Conservation (phyloP, 768 basidiomycete genomes). For the Heimioporus sp. region DNA sequence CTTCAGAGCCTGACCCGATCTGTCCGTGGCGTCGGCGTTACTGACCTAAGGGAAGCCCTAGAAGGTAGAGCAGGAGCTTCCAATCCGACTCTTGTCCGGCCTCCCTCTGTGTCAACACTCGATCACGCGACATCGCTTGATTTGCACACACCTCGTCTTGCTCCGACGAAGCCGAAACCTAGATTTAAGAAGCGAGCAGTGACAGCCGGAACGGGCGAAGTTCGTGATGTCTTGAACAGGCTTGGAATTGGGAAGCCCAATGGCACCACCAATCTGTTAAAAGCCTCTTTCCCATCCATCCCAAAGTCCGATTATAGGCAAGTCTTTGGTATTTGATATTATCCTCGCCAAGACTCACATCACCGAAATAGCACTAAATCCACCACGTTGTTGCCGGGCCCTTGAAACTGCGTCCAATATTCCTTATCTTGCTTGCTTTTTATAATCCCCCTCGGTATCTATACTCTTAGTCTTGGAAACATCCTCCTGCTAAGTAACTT, state of each 20-base stretch:
- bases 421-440: slow-evolving; percentile 8
- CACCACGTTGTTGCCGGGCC: slow-evolving; percentile 8
- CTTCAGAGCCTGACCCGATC: slow-evolving; percentile 81
- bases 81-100: slow-evolving; percentile 64
- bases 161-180: slow-evolving; percentile 52
- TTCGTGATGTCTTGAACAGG: slow-evolving; percentile 76
- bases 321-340: slow-evolving; percentile 9
- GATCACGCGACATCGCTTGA: slow-evolving; percentile 59
- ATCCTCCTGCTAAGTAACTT: slow-evolving; percentile 19
- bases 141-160: slow-evolving; percentile 40
- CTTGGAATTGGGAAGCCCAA: slow-evolving; percentile 79
- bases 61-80: slow-evolving; percentile 85
- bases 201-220: slow-evolving; percentile 61
- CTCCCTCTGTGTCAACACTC: slow-evolving; percentile 74
- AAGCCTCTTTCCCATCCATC: slow-evolving; percentile 65
- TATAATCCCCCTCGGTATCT: slow-evolving; percentile 1
- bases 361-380: slow-evolving; percentile 14
- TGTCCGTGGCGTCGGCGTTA: slow-evolving; percentile 79
- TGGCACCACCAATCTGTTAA: slow-evolving; percentile 57
- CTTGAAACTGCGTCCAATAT: slow-evolving; percentile 12
- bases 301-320: slow-evolving; percentile 46
- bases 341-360: neutral
- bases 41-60: slow-evolving; percentile 83
- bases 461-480: slow-evolving; percentile 7
- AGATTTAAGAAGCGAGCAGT: slow-evolving; percentile 51